Evolutionary conservation across 1,284 basidiomycete genomes (phyloP).

Genomic region (Pseudozyma flocculosa): DNA sequence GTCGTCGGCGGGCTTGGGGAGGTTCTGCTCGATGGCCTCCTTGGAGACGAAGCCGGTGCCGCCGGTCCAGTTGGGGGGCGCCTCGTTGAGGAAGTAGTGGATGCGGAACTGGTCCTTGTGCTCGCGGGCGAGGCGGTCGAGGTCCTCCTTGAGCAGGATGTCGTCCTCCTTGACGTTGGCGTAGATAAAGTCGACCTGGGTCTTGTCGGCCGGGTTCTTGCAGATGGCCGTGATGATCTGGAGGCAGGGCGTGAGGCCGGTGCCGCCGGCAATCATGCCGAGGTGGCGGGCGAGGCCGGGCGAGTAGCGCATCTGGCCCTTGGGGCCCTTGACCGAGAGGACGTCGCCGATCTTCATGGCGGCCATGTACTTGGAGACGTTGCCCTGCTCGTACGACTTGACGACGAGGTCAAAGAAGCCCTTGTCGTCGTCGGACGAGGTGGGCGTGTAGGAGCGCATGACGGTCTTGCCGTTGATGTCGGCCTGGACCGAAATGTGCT

Average conservation of each 20-base stretch:
- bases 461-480: slow-evolving; percentile 88
- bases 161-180: slow-evolving; percentile 73
- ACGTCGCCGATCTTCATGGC: slow-evolving; percentile 68
- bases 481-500: slow-evolving; percentile 89
- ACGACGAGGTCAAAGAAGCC: slow-evolving; percentile 95
- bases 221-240: slow-evolving; percentile 89
- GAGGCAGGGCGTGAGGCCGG: slow-evolving; percentile 81
- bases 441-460: slow-evolving; percentile 90
- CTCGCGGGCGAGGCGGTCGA: slow-evolving; percentile 73
- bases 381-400: slow-evolving; percentile 97
- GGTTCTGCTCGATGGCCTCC: slow-evolving; percentile 77
- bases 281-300: slow-evolving; percentile 62
- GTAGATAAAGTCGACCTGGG: slow-evolving; percentile 89
- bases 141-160: slow-evolving; percentile 75
- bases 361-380: slow-evolving; percentile 81
- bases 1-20: slow-evolving; percentile 52
- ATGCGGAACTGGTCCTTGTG: slow-evolving; percentile 71
- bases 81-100: slow-evolving; percentile 88
- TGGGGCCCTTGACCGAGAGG: slow-evolving; percentile 88
- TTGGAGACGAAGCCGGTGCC: slow-evolving; percentile 89
- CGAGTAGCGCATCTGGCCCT: slow-evolving; percentile 70
- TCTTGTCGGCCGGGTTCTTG: slow-evolving; percentile 80
- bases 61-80: slow-evolving; percentile 79
- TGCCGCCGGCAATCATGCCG: slow-evolving; percentile 91
- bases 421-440: slow-evolving; percentile 83